phyloP scores from a whole-genome alignment of 2,329 filamentous ascomycete genomes.

The Xylariales sp. region DNA sequence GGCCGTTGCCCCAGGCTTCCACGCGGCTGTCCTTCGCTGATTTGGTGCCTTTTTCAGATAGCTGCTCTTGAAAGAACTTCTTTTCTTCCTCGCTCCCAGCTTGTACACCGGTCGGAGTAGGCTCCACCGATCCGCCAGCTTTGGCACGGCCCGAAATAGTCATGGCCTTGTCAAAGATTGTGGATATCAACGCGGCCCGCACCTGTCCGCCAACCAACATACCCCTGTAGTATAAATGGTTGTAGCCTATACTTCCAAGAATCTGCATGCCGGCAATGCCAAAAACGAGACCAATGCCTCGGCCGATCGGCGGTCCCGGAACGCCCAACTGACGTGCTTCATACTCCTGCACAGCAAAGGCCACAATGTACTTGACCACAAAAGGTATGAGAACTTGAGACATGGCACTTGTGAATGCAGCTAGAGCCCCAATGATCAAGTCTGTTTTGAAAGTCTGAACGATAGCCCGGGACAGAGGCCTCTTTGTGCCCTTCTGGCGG shows the following conservation, averaged over 20 bases:
- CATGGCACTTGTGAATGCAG: no score
- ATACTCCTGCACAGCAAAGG: conserved; percentile 78
- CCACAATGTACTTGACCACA: conserved; percentile 78
- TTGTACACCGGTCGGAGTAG: conserved; percentile 34
- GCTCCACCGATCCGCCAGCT: conserved; percentile 65
- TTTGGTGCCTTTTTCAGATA: conserved; percentile 33
- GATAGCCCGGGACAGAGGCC: conserved; percentile 81
- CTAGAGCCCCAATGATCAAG: no score
- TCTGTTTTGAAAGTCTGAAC: conserved; percentile 72
- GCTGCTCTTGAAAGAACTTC: no score
- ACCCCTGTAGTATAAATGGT: conserved; percentile 89
- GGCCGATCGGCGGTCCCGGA: conserved; percentile 63
- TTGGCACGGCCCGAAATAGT: conserved; percentile 81
- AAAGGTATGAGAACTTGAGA: conserved; percentile 82
- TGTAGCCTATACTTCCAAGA: conserved; percentile 72
- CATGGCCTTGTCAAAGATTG: conserved; percentile 93
- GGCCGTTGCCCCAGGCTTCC: conserved; percentile 85
- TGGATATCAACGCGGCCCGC: conserved; percentile 74
- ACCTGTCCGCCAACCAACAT: conserved; percentile 88
- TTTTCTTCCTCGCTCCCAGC: conserved; percentile 31
- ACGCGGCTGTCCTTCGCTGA: conserved; percentile 51
- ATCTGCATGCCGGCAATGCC: conserved; percentile 85
- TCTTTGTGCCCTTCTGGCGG: conserved; percentile 80
- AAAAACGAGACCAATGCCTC: conserved; percentile 77
- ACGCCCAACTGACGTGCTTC: conserved; percentile 46